Evolutionary conservation across 768 basidiomycete species (phyloP).

Genomic region (Lactarius sp.): DNA sequence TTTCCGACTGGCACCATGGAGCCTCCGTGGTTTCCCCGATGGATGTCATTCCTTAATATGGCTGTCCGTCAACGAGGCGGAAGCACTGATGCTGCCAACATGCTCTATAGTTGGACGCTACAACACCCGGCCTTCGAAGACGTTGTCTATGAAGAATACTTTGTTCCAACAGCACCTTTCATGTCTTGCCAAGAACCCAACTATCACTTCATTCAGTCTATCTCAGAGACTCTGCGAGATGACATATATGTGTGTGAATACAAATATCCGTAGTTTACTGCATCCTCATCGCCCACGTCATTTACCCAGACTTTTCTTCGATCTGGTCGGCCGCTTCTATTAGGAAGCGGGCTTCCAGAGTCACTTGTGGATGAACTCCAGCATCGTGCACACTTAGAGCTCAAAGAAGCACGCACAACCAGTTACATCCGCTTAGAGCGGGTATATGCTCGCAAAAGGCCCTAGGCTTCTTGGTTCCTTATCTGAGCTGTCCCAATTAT

Average conservation of each 20-base stretch:
- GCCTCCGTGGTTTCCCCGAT: constrained; percentile 57
- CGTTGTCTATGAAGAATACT: constrained; percentile 53
- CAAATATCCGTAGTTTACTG: neutral
- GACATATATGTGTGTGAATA: constrained; percentile 45
- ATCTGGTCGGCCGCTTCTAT: constrained; percentile 61
- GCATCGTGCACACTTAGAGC: constrained; percentile 45
- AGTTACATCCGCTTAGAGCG: constrained; percentile 54
- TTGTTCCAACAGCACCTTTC: constrained; percentile 59
- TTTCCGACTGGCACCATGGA: constrained; percentile 39
- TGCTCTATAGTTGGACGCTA: constrained; percentile 51
- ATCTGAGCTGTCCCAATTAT: neutral
- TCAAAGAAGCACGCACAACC: constrained; percentile 42
- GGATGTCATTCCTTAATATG: constrained; percentile 50
- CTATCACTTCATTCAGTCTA: constrained; percentile 9
- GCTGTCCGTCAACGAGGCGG: constrained; percentile 58
- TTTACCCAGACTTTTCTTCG: constrained; percentile 53
- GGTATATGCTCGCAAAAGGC: constrained; percentile 54
- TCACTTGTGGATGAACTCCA: constrained; percentile 51
- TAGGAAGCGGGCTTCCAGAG: constrained; percentile 56
- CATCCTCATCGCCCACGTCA: neutral
- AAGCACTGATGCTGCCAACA: constrained; percentile 54
- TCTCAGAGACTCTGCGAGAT: constrained; percentile 43
- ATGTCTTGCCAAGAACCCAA: constrained; percentile 32
- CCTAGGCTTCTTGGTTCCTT: constrained; percentile 3
- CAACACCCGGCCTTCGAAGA: constrained; percentile 55